Conservation (phyloP, 148 eudicot species). For the Selenicereus undatus region DNA sequence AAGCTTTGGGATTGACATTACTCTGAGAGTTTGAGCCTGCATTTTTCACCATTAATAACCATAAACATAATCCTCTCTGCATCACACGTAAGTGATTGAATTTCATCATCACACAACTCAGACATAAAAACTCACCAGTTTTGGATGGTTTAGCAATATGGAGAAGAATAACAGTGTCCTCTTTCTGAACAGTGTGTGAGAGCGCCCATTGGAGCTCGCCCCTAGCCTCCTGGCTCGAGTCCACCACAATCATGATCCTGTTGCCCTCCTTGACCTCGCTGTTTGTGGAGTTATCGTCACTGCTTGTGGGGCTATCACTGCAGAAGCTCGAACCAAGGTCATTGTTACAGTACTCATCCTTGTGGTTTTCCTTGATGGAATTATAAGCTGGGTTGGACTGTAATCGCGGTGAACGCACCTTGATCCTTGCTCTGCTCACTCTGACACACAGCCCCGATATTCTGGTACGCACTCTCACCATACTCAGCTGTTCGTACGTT, state of each 20-base stretch:
- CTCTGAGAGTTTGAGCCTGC: constrained; percentile 36
- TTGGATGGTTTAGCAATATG: constrained; percentile 43
- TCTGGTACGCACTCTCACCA: constrained; percentile 26
- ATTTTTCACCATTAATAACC: neutral
- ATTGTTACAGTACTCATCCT: constrained; percentile 34
- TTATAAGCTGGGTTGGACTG: constrained; percentile 47
- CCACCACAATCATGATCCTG: constrained; percentile 70
- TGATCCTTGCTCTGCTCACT: constrained; percentile 31
- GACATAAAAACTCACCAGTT: constrained; percentile 28
- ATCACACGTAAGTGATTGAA: neutral
- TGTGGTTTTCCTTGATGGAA: constrained; percentile 33
- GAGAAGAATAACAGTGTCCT: constrained; percentile 56
- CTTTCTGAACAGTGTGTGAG: constrained; percentile 58
- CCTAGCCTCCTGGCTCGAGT: constrained; percentile 45
- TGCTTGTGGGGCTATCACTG: constrained; percentile 5
- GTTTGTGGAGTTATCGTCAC: constrained; percentile 15
- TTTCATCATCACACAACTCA: neutral
- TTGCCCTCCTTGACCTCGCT: constrained; percentile 36
- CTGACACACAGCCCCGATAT: constrained; percentile 40
- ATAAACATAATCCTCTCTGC: neutral
- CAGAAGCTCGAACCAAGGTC: constrained; percentile 34
- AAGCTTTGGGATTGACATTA: constrained; percentile 40
- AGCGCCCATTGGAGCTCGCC: constrained; percentile 75
- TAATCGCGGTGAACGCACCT: constrained; percentile 42
- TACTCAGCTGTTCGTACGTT: neutral